Evolutionary conservation across 83 land plant genomes (phyloP), one percentile per base, ranked within the genome.

Genomic region (Picea mariana): DNA sequence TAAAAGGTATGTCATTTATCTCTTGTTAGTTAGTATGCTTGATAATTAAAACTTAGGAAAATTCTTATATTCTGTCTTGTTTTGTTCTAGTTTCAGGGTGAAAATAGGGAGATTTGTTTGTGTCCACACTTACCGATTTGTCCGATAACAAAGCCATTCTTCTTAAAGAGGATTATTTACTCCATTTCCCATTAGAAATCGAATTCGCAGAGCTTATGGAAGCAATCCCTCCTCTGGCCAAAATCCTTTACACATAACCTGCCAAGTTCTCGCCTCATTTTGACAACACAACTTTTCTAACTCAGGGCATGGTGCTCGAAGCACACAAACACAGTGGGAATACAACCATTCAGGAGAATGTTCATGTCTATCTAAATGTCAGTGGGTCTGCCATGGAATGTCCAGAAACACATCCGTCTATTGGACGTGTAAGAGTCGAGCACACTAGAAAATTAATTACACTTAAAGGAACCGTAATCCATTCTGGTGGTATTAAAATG

Each of bases 341-440:
- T 64, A 89, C 88, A 68, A 20, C 66, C 21, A 78, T 83, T 62
- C 95, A 95, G 84, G 83, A 86, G 6, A 87, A 81, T 82, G 91
- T 97, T n/a, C 99, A 97, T 84, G 96, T 93, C 15, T 92, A 98
- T 34, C 34, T 97, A 58, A 77, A 91, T 82, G 88, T 90, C 67
- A 82, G 82, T 62, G 98, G 99, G 49, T 97, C 98, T 66, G 93
- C 98, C 2, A 80, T 95, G 26, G 95, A 95, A 61, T 92, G 83
- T 71, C 93, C 79, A 97, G 99, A 97, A 86, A 89, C 96, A 13
- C 89, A 88, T 76, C 98, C 99, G 9, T 87, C 91, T 59, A 97
- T 97, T 85, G 98, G 99, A n/a, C 82, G 89, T 23, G 87, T 95
- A 72, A 88, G 99, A 82, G 96, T 95, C 84, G 87, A 91, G 86